These are phyloP conservation scores for Fusarium guadeloupense DNA, from an alignment of 2,329 filamentous ascomycete species.

Conservation along the genomic window DNA sequence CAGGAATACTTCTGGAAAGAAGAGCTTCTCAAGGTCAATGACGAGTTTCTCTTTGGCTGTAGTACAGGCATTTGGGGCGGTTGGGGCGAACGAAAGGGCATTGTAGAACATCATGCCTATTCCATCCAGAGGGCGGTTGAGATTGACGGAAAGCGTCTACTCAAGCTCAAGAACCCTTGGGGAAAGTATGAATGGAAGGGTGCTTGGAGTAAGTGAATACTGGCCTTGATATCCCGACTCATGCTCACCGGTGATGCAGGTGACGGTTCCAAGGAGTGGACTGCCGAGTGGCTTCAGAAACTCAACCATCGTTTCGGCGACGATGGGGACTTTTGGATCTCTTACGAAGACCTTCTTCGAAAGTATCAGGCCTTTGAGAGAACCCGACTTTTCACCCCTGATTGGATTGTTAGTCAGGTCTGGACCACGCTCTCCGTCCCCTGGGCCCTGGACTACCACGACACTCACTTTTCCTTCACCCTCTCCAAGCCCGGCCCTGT, in stretches of 20 bases:
- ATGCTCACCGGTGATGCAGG: slow-evolving; percentile 46
- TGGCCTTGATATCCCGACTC: accelerated
- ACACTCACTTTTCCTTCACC: slow-evolving; percentile 61
- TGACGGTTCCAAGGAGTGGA: slow-evolving; percentile 88
- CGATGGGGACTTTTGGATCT: slow-evolving; percentile 73
- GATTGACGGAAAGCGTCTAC: slow-evolving; percentile 66
- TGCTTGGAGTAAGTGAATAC: slow-evolving; percentile 67
- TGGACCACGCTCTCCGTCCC: slow-evolving; percentile 64
- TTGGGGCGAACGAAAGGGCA: slow-evolving; percentile 61
- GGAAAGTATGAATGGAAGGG: slow-evolving; percentile 83
- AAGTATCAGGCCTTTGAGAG: slow-evolving; percentile 68
- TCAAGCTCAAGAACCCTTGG: slow-evolving; percentile 80
- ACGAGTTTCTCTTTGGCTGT: slow-evolving; percentile 77
- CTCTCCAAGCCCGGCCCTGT: slow-evolving; percentile 60
- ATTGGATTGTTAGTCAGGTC: slow-evolving; percentile 60
- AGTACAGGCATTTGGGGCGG: slow-evolving; percentile 56
- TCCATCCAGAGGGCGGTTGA: slow-evolving; percentile 68
- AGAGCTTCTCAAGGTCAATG: slow-evolving; percentile 79
- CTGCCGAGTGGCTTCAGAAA: slow-evolving; percentile 77
- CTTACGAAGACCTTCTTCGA: slow-evolving; percentile 66
- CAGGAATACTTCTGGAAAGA: slow-evolving; percentile 74
- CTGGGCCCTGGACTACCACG: slow-evolving; percentile 65
- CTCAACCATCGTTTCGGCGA: slow-evolving; percentile 79
- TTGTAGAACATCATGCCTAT: slow-evolving; percentile 68
- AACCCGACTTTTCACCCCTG: slow-evolving; percentile 65